Percentiles rank a stretch among this genome's conserved stretches.
Conservation (phyloP, 805 yeast species). For the Yarrowia alimentaria region DNA sequence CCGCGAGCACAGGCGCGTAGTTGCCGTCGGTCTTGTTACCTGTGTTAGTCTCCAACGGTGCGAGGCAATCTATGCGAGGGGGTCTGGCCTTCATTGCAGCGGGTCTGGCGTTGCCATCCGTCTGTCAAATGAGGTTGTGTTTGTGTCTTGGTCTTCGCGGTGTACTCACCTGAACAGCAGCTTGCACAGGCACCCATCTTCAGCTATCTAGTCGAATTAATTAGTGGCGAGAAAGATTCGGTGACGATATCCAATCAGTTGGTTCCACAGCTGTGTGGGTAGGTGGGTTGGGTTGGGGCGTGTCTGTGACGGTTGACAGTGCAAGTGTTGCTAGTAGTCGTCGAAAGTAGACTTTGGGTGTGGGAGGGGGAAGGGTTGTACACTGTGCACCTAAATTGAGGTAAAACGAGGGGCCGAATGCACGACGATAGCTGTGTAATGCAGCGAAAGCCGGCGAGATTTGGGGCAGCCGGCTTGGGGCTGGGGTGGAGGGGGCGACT, state of each 20-base stretch:
- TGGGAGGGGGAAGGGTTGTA: constrained; percentile 25
- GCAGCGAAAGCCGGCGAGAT: too few relatives aligned
- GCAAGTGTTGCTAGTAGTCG: too few relatives aligned
- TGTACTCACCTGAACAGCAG: constrained; percentile 30
- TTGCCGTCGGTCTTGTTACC: constrained; percentile 43
- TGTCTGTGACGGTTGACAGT: constrained; percentile 14
- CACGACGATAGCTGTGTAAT: too few relatives aligned
- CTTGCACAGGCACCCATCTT: constrained; percentile 33
- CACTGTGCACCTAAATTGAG: constrained; percentile 27
- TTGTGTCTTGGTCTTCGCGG: too few relatives aligned
- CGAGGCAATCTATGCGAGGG: not conserved
- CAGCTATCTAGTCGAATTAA: constrained; percentile 4
- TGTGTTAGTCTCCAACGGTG: constrained; percentile 11
- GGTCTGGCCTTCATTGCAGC: too few relatives aligned
- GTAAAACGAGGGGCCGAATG: constrained; percentile 21
- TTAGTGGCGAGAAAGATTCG: not conserved
- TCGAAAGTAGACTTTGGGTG: constrained; percentile 23
- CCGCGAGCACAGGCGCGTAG: constrained; percentile 83
- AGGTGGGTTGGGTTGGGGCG: not conserved
- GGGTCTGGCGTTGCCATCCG: too few relatives aligned
- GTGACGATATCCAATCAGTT: constrained; percentile 12
- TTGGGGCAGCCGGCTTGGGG: too few relatives aligned
- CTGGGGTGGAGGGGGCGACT: too few relatives aligned
- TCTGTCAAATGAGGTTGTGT: not conserved
- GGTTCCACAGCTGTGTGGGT: not conserved